Conservation (phyloP, 1,284 basidiomycete species). For the Amylostereum areolatum region DNA sequence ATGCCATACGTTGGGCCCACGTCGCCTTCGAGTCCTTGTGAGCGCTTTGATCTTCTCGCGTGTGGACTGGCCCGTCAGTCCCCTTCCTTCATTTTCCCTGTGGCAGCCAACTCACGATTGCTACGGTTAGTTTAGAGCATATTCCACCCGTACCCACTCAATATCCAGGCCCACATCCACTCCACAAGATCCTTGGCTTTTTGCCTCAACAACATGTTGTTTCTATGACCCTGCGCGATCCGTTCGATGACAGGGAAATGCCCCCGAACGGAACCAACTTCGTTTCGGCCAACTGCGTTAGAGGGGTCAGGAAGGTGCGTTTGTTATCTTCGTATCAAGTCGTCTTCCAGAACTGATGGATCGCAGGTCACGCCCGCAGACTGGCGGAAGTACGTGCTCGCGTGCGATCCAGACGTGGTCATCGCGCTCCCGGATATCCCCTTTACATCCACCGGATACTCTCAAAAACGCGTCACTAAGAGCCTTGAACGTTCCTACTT, state of each 20-base stretch:
- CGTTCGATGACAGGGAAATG: conserved; percentile 55
- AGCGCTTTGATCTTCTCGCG: conserved; percentile 26
- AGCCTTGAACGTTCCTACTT: conserved; percentile 59
- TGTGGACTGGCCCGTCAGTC: not conserved
- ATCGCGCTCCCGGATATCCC: conserved; percentile 69
- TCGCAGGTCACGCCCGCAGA: conserved; percentile 47
- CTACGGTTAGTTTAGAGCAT: conserved; percentile 47
- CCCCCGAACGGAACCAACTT: conserved; percentile 60
- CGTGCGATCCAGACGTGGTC: conserved; percentile 63
- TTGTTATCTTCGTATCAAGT: not conserved
- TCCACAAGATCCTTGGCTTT: conserved; percentile 59
- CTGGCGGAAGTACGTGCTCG: conserved; percentile 45
- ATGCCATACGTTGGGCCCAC: conserved; percentile 55
- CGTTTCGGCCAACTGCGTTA: conserved; percentile 50
- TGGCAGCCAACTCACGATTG: not conserved
- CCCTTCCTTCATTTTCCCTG: not conserved
- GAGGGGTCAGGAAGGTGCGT: conserved; percentile 67
- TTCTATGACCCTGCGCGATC: conserved; percentile 60
- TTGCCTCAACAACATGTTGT: conserved; percentile 42
- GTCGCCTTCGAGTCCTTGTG: conserved; percentile 79
- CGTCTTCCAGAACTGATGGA: conserved; percentile 1
- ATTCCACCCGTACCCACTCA: conserved; percentile 54
- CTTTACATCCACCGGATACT: conserved; percentile 53
- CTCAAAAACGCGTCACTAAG: conserved; percentile 70
- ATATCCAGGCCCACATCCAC: conserved; percentile 40